Conservation (phyloP, 345 rosid genomes). For the Bruguiera parviflora region DNA sequence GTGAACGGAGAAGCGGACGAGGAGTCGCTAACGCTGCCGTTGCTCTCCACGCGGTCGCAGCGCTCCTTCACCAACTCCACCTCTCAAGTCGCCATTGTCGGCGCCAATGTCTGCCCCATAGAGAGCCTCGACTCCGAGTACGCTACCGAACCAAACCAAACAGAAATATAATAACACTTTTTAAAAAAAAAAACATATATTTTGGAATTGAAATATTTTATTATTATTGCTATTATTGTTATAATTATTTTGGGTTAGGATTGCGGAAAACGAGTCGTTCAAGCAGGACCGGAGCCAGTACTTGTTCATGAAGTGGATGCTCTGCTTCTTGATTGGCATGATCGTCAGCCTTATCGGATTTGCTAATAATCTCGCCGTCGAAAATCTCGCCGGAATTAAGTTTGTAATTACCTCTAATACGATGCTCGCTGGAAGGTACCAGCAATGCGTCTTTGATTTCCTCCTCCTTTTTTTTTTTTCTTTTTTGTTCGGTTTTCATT, state of each 20-base stretch:
- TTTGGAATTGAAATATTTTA: no score
- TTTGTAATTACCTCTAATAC: constrained; percentile 84
- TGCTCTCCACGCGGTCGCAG: constrained; percentile 34
- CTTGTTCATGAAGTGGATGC: constrained; percentile 73
- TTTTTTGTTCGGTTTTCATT: not conserved
- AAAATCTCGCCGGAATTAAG: constrained; percentile 80
- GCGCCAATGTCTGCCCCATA: constrained; percentile 68
- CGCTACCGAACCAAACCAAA: not conserved
- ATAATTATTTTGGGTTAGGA: constrained; percentile 25
- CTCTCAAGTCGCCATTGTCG: constrained; percentile 93
- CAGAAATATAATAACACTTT: not conserved
- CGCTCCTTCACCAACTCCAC: constrained; percentile 59
- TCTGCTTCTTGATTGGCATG: constrained; percentile 63
- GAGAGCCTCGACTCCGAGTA: constrained; percentile 97
- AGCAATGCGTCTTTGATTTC: not conserved
- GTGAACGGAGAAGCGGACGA: not conserved
- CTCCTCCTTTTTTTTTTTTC: not conserved
- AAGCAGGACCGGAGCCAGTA: constrained; percentile 96
- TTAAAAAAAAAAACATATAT: no score
- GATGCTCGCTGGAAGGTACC: constrained; percentile 66
- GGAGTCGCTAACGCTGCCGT: constrained; percentile 47
- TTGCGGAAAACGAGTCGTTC: constrained; percentile 80
- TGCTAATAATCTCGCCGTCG: constrained; percentile 78
- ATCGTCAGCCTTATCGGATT: constrained; percentile 79
- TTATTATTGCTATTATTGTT: no score